These are phyloP conservation scores for Tilletia horrida DNA, from an alignment of 1,284 basidiomycete species.

Conservation along the genomic window DNA sequence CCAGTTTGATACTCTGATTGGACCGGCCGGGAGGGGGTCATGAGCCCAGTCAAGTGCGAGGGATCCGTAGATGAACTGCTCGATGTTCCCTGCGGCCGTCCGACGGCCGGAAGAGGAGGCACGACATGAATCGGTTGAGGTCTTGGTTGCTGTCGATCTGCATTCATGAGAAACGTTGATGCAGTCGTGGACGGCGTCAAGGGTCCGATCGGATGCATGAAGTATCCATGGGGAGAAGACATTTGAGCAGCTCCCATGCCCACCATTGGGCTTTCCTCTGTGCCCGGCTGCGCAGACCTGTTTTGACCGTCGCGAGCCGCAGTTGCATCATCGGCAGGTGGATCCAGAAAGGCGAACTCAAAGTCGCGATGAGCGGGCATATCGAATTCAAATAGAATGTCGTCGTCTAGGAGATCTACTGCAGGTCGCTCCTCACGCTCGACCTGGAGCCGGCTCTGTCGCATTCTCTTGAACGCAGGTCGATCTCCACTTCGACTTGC, in stretches of 20 bases:
- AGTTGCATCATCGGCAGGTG: neutral
- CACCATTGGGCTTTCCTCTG: neutral
- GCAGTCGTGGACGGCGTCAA: slow-evolving; percentile 9
- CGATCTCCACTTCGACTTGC: neutral
- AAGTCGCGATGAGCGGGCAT: neutral
- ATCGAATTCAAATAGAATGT: slow-evolving; percentile 29
- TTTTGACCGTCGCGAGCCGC: neutral
- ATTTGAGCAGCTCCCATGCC: neutral
- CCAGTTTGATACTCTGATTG: no score
- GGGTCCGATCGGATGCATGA: neutral
- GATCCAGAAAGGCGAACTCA: slow-evolving; percentile 9
- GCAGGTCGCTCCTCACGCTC: slow-evolving; percentile 9
- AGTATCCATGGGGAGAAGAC: neutral
- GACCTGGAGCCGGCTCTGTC: neutral
- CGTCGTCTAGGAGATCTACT: slow-evolving; percentile 32
- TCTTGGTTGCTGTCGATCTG: no score
- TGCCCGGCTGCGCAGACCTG: neutral
- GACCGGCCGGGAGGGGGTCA: no score
- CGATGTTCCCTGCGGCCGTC: neutral
- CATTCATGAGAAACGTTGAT: no score
- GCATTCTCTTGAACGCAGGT: neutral
- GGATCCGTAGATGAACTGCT: no score
- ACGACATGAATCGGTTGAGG: neutral
- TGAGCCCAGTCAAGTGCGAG: no score
- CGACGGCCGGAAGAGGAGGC: neutral